Evolutionary conservation across 768 basidiomycete species (phyloP).

Genomic region (Rhodocollybia butyracea): DNA sequence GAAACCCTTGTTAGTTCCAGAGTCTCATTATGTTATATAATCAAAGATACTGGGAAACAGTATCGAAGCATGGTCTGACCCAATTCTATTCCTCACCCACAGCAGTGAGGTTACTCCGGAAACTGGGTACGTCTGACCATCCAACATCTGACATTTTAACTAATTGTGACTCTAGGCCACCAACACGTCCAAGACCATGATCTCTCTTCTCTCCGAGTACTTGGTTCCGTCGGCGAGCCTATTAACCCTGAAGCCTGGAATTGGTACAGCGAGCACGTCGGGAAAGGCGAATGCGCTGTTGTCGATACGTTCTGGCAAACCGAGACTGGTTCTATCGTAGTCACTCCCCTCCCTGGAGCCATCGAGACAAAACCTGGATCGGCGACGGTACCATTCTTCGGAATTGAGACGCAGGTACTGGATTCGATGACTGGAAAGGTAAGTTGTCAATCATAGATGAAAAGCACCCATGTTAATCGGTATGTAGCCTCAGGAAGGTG

Average conservation of each 20-base stretch:
- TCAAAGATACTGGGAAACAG: slow-evolving; percentile 87
- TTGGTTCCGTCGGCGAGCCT: slow-evolving; percentile 95
- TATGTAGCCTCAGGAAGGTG: slow-evolving; percentile 53
- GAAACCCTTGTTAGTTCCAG: no score
- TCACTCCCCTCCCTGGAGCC: slow-evolving; percentile 95
- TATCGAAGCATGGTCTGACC: slow-evolving; percentile 89
- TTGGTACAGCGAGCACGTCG: slow-evolving; percentile 97
- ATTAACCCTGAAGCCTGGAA: slow-evolving; percentile 99
- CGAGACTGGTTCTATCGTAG: slow-evolving; percentile 93
- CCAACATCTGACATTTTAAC: neutral
- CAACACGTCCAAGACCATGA: slow-evolving; percentile 85
- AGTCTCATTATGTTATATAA: neutral
- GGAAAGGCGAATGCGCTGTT: slow-evolving; percentile 82
- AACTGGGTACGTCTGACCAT: slow-evolving; percentile 20
- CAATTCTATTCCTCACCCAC: slow-evolving; percentile 96
- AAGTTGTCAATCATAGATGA: slow-evolving; percentile 6
- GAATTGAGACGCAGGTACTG: slow-evolving; percentile 84
- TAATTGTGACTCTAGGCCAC: slow-evolving; percentile 57
- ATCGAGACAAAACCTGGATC: slow-evolving; percentile 95
- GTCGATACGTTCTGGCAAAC: slow-evolving; percentile 94
- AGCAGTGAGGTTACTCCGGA: slow-evolving; percentile 88
- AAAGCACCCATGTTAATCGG: neutral
- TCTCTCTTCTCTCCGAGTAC: slow-evolving; percentile 75
- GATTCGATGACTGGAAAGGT: slow-evolving; percentile 78
- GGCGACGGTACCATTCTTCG: slow-evolving; percentile 98